Evolutionary conservation across 805 yeast genomes (phyloP).

Genomic region (Diddensiella caesifluorescens): DNA sequence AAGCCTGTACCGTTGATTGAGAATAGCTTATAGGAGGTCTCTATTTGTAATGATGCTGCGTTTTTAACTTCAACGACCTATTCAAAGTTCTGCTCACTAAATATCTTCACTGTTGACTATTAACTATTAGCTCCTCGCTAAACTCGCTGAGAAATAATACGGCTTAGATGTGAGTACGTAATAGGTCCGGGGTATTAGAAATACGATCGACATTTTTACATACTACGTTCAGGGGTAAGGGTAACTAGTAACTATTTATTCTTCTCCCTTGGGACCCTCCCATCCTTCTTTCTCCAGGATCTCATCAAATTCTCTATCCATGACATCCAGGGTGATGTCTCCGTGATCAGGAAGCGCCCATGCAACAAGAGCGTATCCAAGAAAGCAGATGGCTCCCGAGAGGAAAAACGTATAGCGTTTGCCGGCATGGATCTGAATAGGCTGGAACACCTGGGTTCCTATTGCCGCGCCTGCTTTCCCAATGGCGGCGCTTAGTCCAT

Average conservation of each 20-base stretch:
- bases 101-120: no score
- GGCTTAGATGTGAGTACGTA: no score
- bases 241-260: no score
- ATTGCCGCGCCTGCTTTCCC: slow-evolving; percentile 91
- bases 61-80: no score
- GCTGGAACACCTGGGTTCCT: slow-evolving; percentile 84
- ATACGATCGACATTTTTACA: no score
- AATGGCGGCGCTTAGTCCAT: slow-evolving; percentile 83
- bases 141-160: no score
- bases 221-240: no score
- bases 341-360: slow-evolving; percentile 6
- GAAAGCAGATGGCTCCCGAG: slow-evolving; percentile 64
- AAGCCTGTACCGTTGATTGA: slow-evolving; percentile 32
- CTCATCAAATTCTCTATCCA: slow-evolving; percentile 2
- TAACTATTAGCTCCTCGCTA: no score
- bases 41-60: no score
- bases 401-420: slow-evolving; percentile 70
- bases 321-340: not conserved
- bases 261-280: slow-evolving; percentile 2
- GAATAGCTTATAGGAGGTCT: slow-evolving; percentile 7
- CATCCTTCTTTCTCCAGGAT: slow-evolving; percentile 4
- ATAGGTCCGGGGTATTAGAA: no score
- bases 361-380: no score
- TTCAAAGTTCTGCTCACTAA: no score
- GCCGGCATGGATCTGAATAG: slow-evolving; percentile 59